Base-by-base conservation (phyloP, 352 stramenopile genomes). In the Globisporangium sylvaticum region DNA sequence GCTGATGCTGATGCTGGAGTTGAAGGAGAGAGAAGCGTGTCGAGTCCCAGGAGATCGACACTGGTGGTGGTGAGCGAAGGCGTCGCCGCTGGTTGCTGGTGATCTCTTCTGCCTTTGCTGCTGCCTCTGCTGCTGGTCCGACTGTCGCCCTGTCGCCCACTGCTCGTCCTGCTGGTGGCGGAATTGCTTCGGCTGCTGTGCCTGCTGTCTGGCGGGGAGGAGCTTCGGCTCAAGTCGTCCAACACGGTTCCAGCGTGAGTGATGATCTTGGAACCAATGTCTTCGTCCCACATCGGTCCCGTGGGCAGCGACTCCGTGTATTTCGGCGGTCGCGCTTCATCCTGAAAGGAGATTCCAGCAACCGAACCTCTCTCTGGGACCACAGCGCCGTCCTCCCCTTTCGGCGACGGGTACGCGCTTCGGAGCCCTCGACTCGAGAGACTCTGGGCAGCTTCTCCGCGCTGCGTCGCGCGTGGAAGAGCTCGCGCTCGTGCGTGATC, bases 391-490 rank as follows among this genome's bases (percentile, higher is more conserved):
- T 67, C 34, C 7, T 70, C 67, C 14, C 60, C 15, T 53, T 65
- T 64, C 34, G 52, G 22, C 4, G 67, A 72, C 4, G 74, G 73
- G 57, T 74, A 78, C 2, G 69, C 22, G 44, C 50, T 72, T 34
- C 82, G 73, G 39, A 92, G 46, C 0, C 84, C 82, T 68, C 79
- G 71, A 20, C 72, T 74, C 1, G 78, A 81, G n/a, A 89, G 70
- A 18, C 68, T 88, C 46, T 83, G 73, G 12, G 80, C 9, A 91
- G 66, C 44, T 82, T 77, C 34, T 89, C 67, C 1, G 83, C 83
- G 54, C 80, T 66, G 31, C 73, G 68, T 8, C 85, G 70, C 1
- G 71, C 79, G 57, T 80, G 54, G 2, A 90, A 68, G 1, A 94
- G 67, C 54, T 79, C 74, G 3, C 79, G 66, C 22, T 92, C 81